phyloP scores from a whole-genome alignment of 352 stramenopile genomes.

The Phytophthora brassicae region DNA sequence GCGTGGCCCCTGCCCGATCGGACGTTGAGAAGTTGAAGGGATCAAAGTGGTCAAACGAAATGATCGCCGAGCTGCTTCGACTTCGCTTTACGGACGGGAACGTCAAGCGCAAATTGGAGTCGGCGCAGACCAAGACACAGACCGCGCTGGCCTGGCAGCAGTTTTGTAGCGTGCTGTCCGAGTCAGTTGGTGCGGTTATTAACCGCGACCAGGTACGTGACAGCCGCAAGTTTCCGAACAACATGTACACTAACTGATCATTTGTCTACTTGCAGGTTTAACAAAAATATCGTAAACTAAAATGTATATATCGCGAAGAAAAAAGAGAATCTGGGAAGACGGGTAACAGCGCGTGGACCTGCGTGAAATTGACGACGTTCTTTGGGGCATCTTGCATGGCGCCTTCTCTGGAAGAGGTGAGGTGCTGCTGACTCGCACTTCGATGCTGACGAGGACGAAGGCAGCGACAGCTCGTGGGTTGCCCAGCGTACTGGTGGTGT shows the following conservation, averaged over 20 bases:
- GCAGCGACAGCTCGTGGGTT: background rate
- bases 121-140: slow-evolving; percentile 9
- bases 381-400: too few species aligned
- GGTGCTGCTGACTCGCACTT: background rate
- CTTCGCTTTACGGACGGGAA: background rate
- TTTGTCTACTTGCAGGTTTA: background rate
- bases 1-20: background rate
- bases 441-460: background rate
- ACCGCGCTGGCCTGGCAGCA: slow-evolving; percentile 2
- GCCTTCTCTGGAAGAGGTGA: background rate
- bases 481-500: background rate
- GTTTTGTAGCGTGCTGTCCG: slow-evolving; percentile 1
- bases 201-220: background rate
- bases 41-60: background rate
- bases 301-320: background rate
- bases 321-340: background rate
- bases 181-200: background rate
- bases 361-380: too few species aligned
- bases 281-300: background rate
- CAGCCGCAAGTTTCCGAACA: too few species aligned
- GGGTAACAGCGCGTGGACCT: background rate
- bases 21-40: background rate
- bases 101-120: background rate
- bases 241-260: background rate
- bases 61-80: slow-evolving; percentile 2